Evolutionary conservation across 2,329 filamentous ascomycete genomes (phyloP).

Genomic region (Tolypocladium tropicale): DNA sequence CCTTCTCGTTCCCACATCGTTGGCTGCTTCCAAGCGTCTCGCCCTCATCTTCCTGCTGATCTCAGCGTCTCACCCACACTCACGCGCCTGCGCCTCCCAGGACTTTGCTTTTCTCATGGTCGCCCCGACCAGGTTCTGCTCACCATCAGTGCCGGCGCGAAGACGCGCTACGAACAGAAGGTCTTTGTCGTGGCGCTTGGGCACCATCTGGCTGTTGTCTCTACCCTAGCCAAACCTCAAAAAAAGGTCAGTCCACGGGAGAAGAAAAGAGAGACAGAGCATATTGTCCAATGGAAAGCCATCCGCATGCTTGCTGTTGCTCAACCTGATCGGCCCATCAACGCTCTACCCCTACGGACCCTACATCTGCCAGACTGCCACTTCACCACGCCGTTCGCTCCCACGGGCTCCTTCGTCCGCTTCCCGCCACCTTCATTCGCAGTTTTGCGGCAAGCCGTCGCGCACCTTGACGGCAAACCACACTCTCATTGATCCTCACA

Average conservation of each 20-base stretch:
- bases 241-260: slow-evolving; percentile 2
- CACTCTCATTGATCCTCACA: not conserved
- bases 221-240: slow-evolving; percentile 4
- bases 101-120: slow-evolving; percentile 6
- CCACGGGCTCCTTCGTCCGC: not conserved
- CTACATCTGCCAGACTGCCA: not conserved
- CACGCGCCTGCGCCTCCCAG: not conserved
- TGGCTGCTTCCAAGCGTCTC: slow-evolving; percentile 1
- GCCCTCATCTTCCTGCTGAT: slow-evolving; percentile 1
- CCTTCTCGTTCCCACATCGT: not conserved
- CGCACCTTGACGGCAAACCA: not conserved
- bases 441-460: not conserved
- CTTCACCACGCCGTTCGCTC: not conserved
- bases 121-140: slow-evolving; percentile 3
- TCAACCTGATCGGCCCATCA: not conserved
- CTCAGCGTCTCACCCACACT: slow-evolving; percentile 3
- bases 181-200: slow-evolving; percentile 1
- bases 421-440: not conserved
- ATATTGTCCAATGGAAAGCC: slow-evolving; percentile 4
- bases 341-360: not conserved
- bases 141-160: slow-evolving; percentile 1
- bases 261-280: slow-evolving; percentile 3
- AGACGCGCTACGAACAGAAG: slow-evolving; percentile 1
- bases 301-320: not conserved
- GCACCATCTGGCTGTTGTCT: slow-evolving; percentile 2